Percentiles rank a stretch among this genome's conserved stretches.
Conservation (phyloP, 805 yeast genomes). For the Priceomyces carsonii region DNA sequence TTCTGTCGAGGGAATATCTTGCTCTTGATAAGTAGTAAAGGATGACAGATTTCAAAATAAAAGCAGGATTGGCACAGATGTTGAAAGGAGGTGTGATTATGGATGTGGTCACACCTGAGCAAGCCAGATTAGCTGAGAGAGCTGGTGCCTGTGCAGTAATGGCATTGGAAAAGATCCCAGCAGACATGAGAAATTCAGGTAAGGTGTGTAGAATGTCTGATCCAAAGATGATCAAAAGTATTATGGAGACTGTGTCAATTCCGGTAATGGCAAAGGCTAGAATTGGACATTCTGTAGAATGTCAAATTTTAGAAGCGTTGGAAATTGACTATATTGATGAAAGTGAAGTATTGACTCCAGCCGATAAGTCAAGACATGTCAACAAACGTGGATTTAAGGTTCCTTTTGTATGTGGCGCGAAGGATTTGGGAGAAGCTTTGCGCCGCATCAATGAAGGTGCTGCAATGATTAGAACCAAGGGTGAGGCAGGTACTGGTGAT, state of each 20-base stretch:
- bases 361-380: conserved; percentile 69
- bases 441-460: conserved; percentile 82
- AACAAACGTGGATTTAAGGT: conserved; percentile 59
- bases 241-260: conserved; percentile 68
- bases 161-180: conserved; percentile 85
- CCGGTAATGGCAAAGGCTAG: conserved; percentile 88
- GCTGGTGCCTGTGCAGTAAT: conserved; percentile 91
- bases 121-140: conserved; percentile 74
- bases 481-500: conserved; percentile 90
- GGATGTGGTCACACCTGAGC: conserved; percentile 79
- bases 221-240: conserved; percentile 73
- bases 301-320: conserved; percentile 70
- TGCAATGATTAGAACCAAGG: conserved; percentile 84
- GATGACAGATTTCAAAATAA: conserved; percentile 49
- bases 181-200: conserved; percentile 80
- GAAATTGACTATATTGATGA: conserved; percentile 82
- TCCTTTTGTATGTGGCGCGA: conserved; percentile 85
- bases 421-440: conserved; percentile 77
- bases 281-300: conserved; percentile 82
- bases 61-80: conserved; percentile 85
- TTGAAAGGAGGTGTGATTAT: conserved; percentile 74
- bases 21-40: too few species aligned
- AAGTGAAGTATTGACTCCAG: conserved; percentile 82
- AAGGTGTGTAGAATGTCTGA: conserved; percentile 87
- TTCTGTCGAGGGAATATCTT: too few species aligned